Evolutionary conservation across 2,329 filamentous ascomycete species (phyloP).

Genomic region (Mycosphaerella sp.): DNA sequence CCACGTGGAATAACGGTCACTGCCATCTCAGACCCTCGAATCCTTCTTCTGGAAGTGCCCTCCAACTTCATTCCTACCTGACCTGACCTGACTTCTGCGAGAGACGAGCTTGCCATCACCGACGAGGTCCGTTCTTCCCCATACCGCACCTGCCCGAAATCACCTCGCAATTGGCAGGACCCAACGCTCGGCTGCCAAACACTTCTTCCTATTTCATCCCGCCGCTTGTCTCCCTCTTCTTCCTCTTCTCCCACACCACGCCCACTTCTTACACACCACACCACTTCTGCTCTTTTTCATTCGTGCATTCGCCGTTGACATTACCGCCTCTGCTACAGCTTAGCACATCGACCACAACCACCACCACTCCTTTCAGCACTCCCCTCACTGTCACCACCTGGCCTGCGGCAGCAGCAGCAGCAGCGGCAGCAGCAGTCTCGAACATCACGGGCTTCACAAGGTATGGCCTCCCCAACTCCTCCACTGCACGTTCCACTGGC

Average conservation of each 20-base stretch:
- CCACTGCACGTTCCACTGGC: slow-evolving; percentile 51
- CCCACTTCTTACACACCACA: slow-evolving; percentile 25
- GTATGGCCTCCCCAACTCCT: slow-evolving; percentile 86
- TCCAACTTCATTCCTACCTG: slow-evolving; percentile 12
- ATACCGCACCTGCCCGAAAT: slow-evolving; percentile 18
- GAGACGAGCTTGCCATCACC: not conserved
- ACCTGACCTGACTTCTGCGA: not conserved
- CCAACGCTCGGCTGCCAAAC: slow-evolving; percentile 1
- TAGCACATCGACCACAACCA: slow-evolving; percentile 32
- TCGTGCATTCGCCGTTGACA: slow-evolving; percentile 33
- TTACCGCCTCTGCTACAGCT: slow-evolving; percentile 29
- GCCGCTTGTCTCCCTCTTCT: slow-evolving; percentile 12
- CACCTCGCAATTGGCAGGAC: slow-evolving; percentile 6
- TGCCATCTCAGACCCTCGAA: slow-evolving; percentile 11
- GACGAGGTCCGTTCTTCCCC: slow-evolving; percentile 16
- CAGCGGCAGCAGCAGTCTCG: slow-evolving; percentile 47
- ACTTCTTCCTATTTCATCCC: slow-evolving; percentile 6
- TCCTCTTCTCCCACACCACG: slow-evolving; percentile 25
- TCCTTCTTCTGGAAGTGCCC: slow-evolving; percentile 10
- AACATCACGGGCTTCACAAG: slow-evolving; percentile 98
- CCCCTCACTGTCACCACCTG: slow-evolving; percentile 21
- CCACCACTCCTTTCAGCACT: slow-evolving; percentile 24
- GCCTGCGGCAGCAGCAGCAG: slow-evolving; percentile 9
- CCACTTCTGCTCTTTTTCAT: slow-evolving; percentile 31
- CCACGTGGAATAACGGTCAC: slow-evolving; percentile 12